These are phyloP conservation scores for Zoysia matrella DNA, from an alignment of 202 grass and related monocot species.

Conservation along the genomic window DNA sequence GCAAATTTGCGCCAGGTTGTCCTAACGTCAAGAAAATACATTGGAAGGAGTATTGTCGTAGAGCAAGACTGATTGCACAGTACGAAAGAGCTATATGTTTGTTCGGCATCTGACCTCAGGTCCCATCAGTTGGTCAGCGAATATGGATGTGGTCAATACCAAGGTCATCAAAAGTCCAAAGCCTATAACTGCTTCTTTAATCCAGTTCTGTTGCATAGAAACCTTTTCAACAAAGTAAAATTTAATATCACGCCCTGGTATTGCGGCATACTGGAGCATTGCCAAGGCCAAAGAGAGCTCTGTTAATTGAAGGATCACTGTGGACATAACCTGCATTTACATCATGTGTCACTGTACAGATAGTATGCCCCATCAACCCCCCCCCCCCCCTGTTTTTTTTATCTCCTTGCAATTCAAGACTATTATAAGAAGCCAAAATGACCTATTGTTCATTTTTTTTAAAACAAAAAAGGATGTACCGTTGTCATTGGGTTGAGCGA, in stretches of 20 bases:
- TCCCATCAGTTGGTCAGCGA: slow-evolving; percentile 66
- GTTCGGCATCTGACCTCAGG: slow-evolving; percentile 54
- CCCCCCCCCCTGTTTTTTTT: too few relatives aligned
- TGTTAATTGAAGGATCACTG: slow-evolving; percentile 53
- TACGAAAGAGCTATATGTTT: neutral
- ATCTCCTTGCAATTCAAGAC: neutral
- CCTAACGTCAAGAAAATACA: neutral
- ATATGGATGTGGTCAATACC: slow-evolving; percentile 58
- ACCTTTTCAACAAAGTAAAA: slow-evolving; percentile 57
- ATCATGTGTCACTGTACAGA: slow-evolving; percentile 9
- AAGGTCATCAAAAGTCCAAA: slow-evolving; percentile 59
- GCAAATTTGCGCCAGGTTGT: neutral
- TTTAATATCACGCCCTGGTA: slow-evolving; percentile 39
- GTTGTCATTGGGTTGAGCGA: slow-evolving; percentile 66
- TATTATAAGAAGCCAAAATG: neutral
- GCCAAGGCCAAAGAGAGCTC: slow-evolving; percentile 58
- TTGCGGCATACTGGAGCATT: slow-evolving; percentile 63
- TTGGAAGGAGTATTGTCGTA: neutral
- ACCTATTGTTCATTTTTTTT: too few relatives aligned
- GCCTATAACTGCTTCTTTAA: slow-evolving; percentile 61
- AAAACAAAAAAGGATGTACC: too few relatives aligned
- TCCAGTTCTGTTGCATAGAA: slow-evolving; percentile 52
- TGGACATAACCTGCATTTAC: slow-evolving; percentile 62
- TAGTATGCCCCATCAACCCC: neutral
- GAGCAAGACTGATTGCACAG: slow-evolving; percentile 3